Conservation (phyloP, 1,284 basidiomycete genomes). For the Sanghuangporus sanghuang region DNA sequence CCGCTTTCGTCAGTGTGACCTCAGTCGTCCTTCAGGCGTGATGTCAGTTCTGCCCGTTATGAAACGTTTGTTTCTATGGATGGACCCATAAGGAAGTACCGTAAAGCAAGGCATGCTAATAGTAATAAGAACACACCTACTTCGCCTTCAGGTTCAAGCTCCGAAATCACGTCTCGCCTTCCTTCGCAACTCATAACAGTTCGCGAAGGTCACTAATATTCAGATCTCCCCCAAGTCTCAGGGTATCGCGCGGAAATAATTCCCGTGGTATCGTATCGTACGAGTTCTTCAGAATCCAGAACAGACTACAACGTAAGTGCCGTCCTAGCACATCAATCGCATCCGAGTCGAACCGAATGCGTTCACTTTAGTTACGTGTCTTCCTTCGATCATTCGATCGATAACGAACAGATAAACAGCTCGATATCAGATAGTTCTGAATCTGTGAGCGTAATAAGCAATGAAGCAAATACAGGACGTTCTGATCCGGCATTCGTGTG, state of each 20-base stretch:
- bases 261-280: background rate
- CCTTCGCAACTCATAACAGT: background rate
- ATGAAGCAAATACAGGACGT: background rate
- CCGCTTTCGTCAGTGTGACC: background rate
- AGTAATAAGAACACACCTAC: no score
- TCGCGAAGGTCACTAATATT: background rate
- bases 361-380: no score
- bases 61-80: background rate
- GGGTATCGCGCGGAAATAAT: background rate
- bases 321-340: background rate
- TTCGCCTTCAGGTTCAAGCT: background rate
- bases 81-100: background rate
- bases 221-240: background rate
- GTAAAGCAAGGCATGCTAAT: background rate
- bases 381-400: background rate
- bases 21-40: background rate
- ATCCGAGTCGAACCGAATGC: no score
- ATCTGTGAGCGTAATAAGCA: background rate
- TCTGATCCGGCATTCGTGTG: background rate
- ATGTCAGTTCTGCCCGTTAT: background rate
- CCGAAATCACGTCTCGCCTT: background rate
- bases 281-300: background rate
- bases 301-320: background rate
- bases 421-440: background rate
- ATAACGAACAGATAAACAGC: background rate